These are phyloP conservation scores for Orbilia javanica DNA, from an alignment of 2,329 filamentous ascomycete genomes.

Conservation along the genomic window DNA sequence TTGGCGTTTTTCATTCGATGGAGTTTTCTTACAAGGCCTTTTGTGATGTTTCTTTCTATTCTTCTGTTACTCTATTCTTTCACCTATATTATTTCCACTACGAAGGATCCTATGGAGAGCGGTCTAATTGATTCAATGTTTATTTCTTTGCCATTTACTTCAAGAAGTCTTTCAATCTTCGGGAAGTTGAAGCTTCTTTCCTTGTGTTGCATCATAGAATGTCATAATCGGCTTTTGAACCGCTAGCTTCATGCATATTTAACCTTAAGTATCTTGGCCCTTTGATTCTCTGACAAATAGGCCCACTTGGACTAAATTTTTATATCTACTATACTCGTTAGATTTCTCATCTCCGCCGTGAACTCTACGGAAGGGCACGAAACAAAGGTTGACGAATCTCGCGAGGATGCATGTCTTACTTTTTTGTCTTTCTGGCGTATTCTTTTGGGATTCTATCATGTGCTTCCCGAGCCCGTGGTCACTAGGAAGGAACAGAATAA, in stretches of 20 bases:
- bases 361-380: background rate
- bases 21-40: constrained; percentile 39
- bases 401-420: constrained; percentile 23
- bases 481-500: background rate
- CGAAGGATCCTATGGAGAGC: constrained; percentile 1
- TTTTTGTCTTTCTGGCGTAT: constrained; percentile 3
- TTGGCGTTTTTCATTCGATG: constrained; percentile 51
- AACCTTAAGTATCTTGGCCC: background rate
- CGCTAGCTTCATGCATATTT: background rate
- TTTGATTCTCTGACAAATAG: constrained; percentile 23
- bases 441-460: constrained; percentile 7
- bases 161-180: background rate
- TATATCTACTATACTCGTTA: no score
- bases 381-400: constrained; percentile 1
- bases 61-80: constrained; percentile 17
- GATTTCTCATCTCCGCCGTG: background rate
- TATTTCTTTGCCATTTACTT: constrained; percentile 11
- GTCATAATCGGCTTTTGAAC: constrained; percentile 11
- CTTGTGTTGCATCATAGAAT: constrained; percentile 52
- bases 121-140: background rate
- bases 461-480: constrained; percentile 29
- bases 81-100: constrained; percentile 4
- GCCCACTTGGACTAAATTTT: background rate
- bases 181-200: background rate
- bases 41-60: constrained; percentile 3